Evolutionary conservation across 2,329 filamentous ascomycete species (phyloP).

Genomic region (Macroventuria anomochaeta): DNA sequence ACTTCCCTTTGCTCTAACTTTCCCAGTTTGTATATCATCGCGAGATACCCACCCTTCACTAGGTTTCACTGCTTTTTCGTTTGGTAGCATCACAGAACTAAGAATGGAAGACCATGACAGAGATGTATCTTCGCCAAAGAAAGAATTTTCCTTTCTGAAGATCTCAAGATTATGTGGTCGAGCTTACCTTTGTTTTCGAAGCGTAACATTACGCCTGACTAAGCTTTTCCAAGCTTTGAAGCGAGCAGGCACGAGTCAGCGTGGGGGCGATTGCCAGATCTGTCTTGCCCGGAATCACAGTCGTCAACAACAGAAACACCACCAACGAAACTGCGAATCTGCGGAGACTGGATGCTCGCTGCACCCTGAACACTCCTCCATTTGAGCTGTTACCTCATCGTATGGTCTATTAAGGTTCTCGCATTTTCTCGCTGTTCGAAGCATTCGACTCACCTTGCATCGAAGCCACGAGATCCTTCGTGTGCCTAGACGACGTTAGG

Average conservation of each 20-base stretch:
- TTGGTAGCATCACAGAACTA: too few species aligned
- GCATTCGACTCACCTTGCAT: not conserved
- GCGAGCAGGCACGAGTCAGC: constrained; percentile 8
- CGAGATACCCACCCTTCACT: constrained; percentile 15
- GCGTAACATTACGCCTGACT: not conserved
- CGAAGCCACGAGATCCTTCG: not conserved
- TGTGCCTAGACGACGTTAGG: constrained; percentile 8
- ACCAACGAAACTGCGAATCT: constrained; percentile 3
- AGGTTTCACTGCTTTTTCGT: not conserved
- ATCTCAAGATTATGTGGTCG: not conserved
- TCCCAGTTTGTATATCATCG: constrained; percentile 7
- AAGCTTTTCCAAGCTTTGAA: not conserved
- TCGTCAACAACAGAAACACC: not conserved
- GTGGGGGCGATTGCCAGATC: constrained; percentile 6
- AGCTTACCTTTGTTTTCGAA: not conserved
- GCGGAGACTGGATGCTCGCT: not conserved
- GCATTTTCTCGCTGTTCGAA: not conserved
- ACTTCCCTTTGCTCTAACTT: too few species aligned
- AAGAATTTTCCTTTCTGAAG: not conserved
- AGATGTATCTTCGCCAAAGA: not conserved
- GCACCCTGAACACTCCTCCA: not conserved
- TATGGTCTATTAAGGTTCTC: not conserved
- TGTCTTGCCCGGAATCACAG: constrained; percentile 1
- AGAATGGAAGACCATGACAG: too few species aligned
- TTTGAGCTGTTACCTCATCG: not conserved